These are phyloP conservation scores for Microbotryum saponariae DNA, from an alignment of 1,284 basidiomycete genomes.

Conservation along the genomic window DNA sequence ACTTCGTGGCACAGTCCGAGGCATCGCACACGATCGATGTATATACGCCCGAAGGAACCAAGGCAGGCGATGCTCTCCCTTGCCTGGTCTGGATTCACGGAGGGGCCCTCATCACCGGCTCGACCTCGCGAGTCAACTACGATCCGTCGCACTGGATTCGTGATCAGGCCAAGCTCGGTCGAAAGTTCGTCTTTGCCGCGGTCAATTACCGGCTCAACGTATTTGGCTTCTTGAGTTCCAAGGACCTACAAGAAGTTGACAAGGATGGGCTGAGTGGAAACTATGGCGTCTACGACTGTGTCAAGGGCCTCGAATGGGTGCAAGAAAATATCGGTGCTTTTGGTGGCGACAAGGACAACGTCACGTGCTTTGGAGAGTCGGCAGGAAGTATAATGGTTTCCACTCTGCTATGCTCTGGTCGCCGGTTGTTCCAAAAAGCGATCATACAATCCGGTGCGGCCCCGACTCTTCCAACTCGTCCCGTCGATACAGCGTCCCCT, in stretches of 20 bases:
- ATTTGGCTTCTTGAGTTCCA: conserved; percentile 19
- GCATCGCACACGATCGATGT: conserved; percentile 23
- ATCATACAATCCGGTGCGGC: conserved; percentile 26
- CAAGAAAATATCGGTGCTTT: conserved; percentile 22
- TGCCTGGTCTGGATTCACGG: conserved; percentile 25
- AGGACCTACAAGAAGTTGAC: conserved; percentile 10
- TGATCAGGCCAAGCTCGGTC: not conserved
- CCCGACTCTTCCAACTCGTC: conserved; percentile 23
- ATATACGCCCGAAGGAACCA: conserved; percentile 10
- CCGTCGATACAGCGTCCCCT: conserved; percentile 14
- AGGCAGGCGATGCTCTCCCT: conserved; percentile 14
- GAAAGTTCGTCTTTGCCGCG: conserved; percentile 24
- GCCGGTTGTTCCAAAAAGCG: conserved; percentile 18
- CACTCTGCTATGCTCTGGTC: conserved; percentile 20
- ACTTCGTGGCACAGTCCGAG: conserved; percentile 13
- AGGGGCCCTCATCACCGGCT: conserved; percentile 25
- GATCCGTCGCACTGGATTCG: conserved; percentile 26
- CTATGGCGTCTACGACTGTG: conserved; percentile 26
- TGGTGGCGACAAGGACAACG: conserved; percentile 19
- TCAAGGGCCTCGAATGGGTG: conserved; percentile 28
- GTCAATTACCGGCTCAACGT: conserved; percentile 27
- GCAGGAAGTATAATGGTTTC: conserved; percentile 27
- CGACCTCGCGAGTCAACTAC: conserved; percentile 18
- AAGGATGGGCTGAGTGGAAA: conserved; percentile 18
- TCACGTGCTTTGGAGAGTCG: conserved; percentile 25